Base-by-base conservation (phyloP, 192 early-diverging fungal genomes). In the Coemansia erecta region DNA sequence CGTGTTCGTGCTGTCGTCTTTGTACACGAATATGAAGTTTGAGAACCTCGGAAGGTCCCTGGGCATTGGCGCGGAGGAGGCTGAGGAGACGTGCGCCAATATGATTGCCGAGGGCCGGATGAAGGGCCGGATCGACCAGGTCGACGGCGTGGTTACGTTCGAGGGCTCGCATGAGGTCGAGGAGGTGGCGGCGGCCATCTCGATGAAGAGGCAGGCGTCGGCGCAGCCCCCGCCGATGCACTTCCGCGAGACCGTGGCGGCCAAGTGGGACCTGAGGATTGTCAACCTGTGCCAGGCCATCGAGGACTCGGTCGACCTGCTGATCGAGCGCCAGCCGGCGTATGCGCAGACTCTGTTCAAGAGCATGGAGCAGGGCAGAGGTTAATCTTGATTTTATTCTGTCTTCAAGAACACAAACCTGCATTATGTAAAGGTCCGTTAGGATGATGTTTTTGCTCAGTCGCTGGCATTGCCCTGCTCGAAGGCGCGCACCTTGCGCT, bases 41-140 rank as follows among this genome's bases (percentile, higher is more conserved):
- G 85, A 84, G 40, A 90, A 97, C 66, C 81, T 98, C 23, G 91
- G 89, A 3, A 80, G 74, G 6, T 68, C 93, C 54, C 69, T 98
- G 17, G 89, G 83, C 3, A 87, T 95, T 31, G 76, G 83, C 8
- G 70, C 86, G 1, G 91, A 92, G 18, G 83, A 90, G 53, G 95
- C 95, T 6, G 96, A 98, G 75, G 73, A 81, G 48, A 81, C 89
- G 45, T 95, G 93, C 7, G 85, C 85, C 10, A 83, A 82, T 24
- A 97, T 97, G 94, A 93, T 97, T 82, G 86, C 83, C 15, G 93
- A 97, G 73, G 87, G 90, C 17, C 72, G 93, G 18, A 84, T 98
- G 87, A 75, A 84, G 40, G 96, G 92, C 15, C 84, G 79, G 26
- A 95, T 98, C 62, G 96, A 98, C 74, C 96, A 97, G 69, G 88